phyloP scores from a whole-genome alignment of 208 protist genomes.

The Acanthamoeba sp. region DNA sequence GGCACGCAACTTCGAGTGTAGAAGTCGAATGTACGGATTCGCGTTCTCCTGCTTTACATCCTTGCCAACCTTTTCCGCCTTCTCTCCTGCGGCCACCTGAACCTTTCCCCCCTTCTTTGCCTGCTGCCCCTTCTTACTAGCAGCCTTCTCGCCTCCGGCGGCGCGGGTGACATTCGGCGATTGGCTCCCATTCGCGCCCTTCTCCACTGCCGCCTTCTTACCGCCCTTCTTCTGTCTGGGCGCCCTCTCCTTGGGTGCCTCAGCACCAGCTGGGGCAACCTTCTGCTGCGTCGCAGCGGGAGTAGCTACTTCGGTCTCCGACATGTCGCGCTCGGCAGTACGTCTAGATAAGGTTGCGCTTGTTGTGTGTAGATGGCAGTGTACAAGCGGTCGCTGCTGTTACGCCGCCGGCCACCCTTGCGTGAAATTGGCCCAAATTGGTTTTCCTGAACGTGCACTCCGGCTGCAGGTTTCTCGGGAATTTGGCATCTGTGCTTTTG shows the following conservation, averaged over 20 bases:
- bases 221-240: background rate
- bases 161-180: background rate
- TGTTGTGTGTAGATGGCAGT: too few species aligned
- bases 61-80: background rate
- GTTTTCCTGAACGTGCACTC: too few species aligned
- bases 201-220: background rate
- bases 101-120: background rate
- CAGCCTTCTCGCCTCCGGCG: background rate
- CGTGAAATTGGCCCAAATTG: too few species aligned
- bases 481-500: too few species aligned
- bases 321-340: too few species aligned
- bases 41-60: conserved; percentile 14
- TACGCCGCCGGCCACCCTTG: too few species aligned
- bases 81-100: background rate
- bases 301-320: background rate
- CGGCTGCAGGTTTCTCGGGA: too few species aligned
- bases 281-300: background rate
- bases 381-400: too few species aligned
- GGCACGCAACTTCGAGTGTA: conserved; percentile 11
- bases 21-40: background rate
- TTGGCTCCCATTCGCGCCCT: background rate
- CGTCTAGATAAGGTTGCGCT: too few species aligned
- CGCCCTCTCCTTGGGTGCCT: background rate
- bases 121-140: background rate
- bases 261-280: too few species aligned